Evolutionary conservation across 2,329 filamentous ascomycete species (phyloP).

Genomic region (Alternaria conjuncta): DNA sequence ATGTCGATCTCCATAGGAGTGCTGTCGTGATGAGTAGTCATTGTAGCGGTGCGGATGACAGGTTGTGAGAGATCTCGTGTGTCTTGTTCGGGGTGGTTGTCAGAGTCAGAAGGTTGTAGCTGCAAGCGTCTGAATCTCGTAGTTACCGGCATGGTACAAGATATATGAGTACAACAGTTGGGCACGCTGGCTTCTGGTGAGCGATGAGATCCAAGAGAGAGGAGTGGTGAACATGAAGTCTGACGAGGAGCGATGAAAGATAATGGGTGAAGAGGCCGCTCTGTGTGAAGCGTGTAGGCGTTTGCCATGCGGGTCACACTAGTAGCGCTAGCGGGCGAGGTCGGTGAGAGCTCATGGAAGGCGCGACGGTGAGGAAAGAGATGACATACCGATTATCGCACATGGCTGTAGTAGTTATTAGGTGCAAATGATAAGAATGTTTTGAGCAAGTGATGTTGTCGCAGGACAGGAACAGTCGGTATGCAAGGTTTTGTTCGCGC

Average conservation of each 20-base stretch:
- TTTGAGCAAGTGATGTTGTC: neutral
- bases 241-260: neutral
- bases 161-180: neutral
- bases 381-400: neutral
- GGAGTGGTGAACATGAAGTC: neutral
- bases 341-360: neutral
- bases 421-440: too few relatives aligned
- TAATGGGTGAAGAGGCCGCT: neutral
- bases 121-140: neutral
- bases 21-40: neutral
- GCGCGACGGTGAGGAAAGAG: neutral
- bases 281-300: neutral
- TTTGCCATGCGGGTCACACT: neutral
- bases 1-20: slow-evolving; percentile 3
- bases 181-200: neutral
- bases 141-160: neutral
- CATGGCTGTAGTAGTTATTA: neutral
- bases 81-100: fast-evolving
- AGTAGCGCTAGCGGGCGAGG: neutral
- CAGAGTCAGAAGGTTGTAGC: neutral
- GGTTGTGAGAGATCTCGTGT: neutral
- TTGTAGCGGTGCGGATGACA: neutral
- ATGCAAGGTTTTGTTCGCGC: neutral
- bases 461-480: neutral
- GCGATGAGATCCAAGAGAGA: neutral